These are phyloP conservation scores for Fusarium phyllophilum DNA, from an alignment of 2,329 filamentous ascomycete genomes.

Conservation along the genomic window DNA sequence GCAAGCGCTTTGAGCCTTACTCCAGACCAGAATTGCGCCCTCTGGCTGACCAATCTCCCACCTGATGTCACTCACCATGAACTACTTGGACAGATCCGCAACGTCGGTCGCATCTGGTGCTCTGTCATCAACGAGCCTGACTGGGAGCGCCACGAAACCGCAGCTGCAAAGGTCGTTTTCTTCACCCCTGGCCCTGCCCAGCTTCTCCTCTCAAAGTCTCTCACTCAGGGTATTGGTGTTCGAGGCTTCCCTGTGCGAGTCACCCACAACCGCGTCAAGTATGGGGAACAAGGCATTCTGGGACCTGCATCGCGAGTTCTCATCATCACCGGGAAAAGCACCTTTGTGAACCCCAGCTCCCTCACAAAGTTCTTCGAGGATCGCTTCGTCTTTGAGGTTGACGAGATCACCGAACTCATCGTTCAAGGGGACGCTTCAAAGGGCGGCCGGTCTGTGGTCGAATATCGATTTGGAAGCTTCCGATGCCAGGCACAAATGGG, in stretches of 20 bases:
- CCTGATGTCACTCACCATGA: constrained; percentile 53
- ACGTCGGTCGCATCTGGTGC: constrained; percentile 62
- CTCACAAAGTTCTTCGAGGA: constrained; percentile 55
- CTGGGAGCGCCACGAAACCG: constrained; percentile 47
- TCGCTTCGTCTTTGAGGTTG: constrained; percentile 60
- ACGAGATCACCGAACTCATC: constrained; percentile 51
- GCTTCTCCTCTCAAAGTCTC: constrained; percentile 39
- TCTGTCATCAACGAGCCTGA: constrained; percentile 62
- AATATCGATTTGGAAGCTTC: constrained; percentile 66
- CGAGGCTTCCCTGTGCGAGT: constrained; percentile 52
- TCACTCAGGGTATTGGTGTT: constrained; percentile 50
- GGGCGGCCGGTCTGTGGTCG: constrained; percentile 50
- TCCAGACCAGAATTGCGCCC: constrained; percentile 57
- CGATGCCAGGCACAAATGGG: constrained; percentile 65
- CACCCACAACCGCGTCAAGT: constrained; percentile 61
- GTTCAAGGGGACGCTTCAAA: constrained; percentile 29
- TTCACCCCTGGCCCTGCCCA: constrained; percentile 55
- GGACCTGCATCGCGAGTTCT: constrained; percentile 59
- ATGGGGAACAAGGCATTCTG: constrained; percentile 43
- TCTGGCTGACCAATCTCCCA: constrained; percentile 65
- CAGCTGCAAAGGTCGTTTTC: constrained; percentile 63
- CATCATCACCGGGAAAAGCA: constrained; percentile 57
- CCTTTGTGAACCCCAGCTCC: constrained; percentile 55
- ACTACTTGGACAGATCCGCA: constrained; percentile 57
- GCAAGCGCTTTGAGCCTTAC: constrained; percentile 48